Evolutionary conservation across 2,329 filamentous ascomycete genomes (phyloP).

Genomic region (Rhinocladiella similis): DNA sequence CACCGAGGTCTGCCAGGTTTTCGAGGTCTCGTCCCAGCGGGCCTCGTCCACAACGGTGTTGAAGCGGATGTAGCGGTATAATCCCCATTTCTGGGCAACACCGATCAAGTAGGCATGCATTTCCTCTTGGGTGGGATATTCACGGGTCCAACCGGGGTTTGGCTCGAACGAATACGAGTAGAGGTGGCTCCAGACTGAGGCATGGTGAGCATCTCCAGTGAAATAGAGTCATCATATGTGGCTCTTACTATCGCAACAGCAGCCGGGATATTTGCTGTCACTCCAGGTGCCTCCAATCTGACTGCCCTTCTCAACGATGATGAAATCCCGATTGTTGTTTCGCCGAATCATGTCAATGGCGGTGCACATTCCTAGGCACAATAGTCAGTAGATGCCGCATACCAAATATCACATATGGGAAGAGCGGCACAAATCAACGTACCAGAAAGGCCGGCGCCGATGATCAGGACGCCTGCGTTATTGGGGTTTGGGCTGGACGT

Average conservation of each 20-base stretch:
- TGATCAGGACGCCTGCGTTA: slow-evolving; percentile 48
- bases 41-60: slow-evolving; percentile 57
- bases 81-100: slow-evolving; percentile 32
- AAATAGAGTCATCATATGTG: not conserved
- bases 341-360: slow-evolving; percentile 54
- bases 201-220: slow-evolving; percentile 1
- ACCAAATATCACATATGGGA: too few species aligned
- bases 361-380: slow-evolving; percentile 29
- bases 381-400: too few species aligned
- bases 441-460: slow-evolving; percentile 58
- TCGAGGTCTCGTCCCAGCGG: slow-evolving; percentile 57
- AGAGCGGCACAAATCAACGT: too few species aligned
- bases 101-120: slow-evolving; percentile 55
- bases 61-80: slow-evolving; percentile 61
- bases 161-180: slow-evolving; percentile 64
- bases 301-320: slow-evolving; percentile 58
- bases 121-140: slow-evolving; percentile 62
- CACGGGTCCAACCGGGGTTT: slow-evolving; percentile 58
- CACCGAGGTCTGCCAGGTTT: slow-evolving; percentile 40
- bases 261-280: slow-evolving; percentile 45
- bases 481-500: too few species aligned
- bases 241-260: slow-evolving; percentile 48
- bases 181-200: slow-evolving; percentile 52
- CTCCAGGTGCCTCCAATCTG: slow-evolving; percentile 43
- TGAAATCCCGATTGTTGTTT: slow-evolving; percentile 51